These are phyloP conservation scores for Petunia secreta DNA, from an alignment of 257 asterid species.

Conservation along the genomic window DNA sequence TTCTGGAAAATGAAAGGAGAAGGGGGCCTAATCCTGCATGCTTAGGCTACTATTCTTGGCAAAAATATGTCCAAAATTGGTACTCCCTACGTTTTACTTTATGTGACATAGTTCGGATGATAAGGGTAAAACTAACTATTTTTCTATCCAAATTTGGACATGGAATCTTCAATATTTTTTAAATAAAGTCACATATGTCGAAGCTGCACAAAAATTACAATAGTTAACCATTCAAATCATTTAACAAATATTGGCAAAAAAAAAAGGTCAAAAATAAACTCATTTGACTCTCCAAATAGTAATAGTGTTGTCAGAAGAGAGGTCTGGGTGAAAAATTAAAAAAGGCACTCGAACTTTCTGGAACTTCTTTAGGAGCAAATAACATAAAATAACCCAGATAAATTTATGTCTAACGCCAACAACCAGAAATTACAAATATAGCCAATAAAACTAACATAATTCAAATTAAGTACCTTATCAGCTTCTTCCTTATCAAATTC, in stretches of 20 bases:
- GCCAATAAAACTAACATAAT: not conserved
- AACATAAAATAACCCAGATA: not conserved
- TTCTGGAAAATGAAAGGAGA: not conserved
- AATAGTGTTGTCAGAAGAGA: conserved; percentile 30
- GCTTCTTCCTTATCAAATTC: conserved; percentile 37
- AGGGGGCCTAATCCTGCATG: not conserved
- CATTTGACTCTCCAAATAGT: conserved; percentile 33
- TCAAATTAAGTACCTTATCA: conserved; percentile 46
- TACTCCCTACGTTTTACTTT: not conserved
- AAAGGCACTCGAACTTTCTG: conserved; percentile 30
- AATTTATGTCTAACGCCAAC: no score
- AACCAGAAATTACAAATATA: no score
- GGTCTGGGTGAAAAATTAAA: conserved; percentile 16
- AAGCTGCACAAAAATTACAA: no score
- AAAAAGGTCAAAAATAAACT: not conserved
- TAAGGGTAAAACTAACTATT: no score
- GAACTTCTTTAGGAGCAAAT: conserved; percentile 24
- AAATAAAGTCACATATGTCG: no score
- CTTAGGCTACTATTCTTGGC: not conserved
- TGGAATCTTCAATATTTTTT: no score
- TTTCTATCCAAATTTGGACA: no score
- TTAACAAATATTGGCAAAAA: not conserved
- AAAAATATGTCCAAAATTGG: not conserved
- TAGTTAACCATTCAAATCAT: not conserved
- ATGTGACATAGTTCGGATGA: no score